These are phyloP conservation scores for Colletotrichum siamense DNA, from an alignment of 2,329 filamentous ascomycete genomes.

Conservation along the genomic window DNA sequence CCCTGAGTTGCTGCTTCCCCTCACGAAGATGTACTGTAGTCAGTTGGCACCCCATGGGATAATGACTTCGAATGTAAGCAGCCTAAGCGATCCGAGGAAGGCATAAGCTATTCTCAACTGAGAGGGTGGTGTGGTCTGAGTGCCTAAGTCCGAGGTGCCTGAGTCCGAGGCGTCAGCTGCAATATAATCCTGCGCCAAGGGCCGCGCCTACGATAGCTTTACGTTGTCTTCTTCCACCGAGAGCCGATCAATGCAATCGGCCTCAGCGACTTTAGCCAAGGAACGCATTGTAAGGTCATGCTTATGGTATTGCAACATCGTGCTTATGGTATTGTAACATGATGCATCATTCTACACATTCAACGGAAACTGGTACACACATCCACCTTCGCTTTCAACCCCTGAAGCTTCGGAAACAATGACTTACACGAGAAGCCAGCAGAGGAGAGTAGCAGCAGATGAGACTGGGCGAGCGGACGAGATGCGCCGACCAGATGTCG, in stretches of 20 bases:
- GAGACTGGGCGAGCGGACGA: not conserved
- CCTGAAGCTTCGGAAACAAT: not conserved
- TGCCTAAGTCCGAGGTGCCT: not conserved
- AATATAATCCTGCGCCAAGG: slow-evolving; percentile 1
- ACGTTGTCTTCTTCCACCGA: not conserved
- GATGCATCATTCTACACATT: not conserved
- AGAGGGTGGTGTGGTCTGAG: not conserved
- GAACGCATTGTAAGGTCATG: not conserved
- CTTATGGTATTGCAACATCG: slow-evolving; percentile 1
- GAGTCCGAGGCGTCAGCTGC: not conserved
- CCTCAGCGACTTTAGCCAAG: not conserved
- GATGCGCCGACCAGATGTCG: not conserved
- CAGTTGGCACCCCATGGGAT: accelerated
- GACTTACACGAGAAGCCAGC: not conserved
- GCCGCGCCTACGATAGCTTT: not conserved
- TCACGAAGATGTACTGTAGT: not conserved
- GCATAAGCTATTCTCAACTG: not conserved
- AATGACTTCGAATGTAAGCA: not conserved
- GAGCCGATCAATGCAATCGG: not conserved
- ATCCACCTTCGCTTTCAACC: not conserved
- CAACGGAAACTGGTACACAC: not conserved
- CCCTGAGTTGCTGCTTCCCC: not conserved
- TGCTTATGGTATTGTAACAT: not conserved
- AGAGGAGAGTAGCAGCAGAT: not conserved
- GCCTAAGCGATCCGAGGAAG: not conserved